phyloP scores from a whole-genome alignment of 352 stramenopile species.

The Nothophytophthora sp. region DNA sequence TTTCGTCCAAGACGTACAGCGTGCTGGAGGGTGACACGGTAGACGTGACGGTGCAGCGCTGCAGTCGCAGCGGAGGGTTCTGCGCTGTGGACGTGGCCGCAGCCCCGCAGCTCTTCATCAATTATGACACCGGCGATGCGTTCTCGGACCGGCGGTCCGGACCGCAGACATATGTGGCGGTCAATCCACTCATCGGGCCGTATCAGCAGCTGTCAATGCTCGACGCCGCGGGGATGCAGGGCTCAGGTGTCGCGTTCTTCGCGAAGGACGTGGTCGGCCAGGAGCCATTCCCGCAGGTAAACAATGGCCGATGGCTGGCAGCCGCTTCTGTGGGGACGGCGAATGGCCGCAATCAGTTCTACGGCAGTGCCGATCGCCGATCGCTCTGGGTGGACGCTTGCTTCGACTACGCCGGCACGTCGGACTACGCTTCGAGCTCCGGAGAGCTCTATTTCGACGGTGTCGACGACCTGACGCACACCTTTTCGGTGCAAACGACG shows the following conservation, averaged over 20 bases:
- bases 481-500: slow-evolving; percentile 86
- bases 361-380: slow-evolving; percentile 82
- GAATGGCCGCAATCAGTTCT: slow-evolving; percentile 89
- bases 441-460: slow-evolving; percentile 70
- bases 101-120: slow-evolving; percentile 54
- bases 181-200: slow-evolving; percentile 48
- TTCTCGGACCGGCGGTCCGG: slow-evolving; percentile 52
- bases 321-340: slow-evolving; percentile 80
- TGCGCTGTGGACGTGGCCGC: slow-evolving; percentile 63
- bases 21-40: slow-evolving; percentile 88
- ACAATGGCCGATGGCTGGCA: slow-evolving; percentile 55
- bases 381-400: slow-evolving; percentile 76
- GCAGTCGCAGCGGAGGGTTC: slow-evolving; percentile 45
- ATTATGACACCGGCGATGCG: slow-evolving; percentile 76
- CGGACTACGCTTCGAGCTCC: slow-evolving; percentile 84
- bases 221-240: slow-evolving; percentile 41
- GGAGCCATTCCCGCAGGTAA: slow-evolving; percentile 77
- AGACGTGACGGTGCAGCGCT: slow-evolving; percentile 74
- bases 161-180: slow-evolving; percentile 43
- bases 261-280: slow-evolving; percentile 57
- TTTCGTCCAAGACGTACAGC: slow-evolving; percentile 67
- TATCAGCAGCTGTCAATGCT: slow-evolving; percentile 69
- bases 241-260: slow-evolving; percentile 46
- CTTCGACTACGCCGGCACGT: slow-evolving; percentile 90
- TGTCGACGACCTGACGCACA: slow-evolving; percentile 41